Base-by-base conservation (phyloP, 176 grass and related monocot species). In the Ananas comosus region DNA sequence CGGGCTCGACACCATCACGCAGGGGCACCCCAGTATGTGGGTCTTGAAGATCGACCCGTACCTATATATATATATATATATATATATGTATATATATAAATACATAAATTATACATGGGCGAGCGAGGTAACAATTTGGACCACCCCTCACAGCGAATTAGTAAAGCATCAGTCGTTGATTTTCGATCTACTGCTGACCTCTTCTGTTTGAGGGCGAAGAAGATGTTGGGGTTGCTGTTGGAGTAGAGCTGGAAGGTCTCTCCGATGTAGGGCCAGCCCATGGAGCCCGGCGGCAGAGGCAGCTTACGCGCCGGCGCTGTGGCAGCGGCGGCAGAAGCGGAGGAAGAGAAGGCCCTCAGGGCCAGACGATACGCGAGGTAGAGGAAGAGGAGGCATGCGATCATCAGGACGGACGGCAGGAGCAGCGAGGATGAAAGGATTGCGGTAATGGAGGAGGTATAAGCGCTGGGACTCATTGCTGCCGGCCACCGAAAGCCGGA, bases 231-330 rank as follows among this genome's bases (percentile, higher is more conserved):
- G 76, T 92, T 87, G 53, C 78, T 83, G 63, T 83, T 80, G 13
- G 92, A 92, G 81, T 96, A 96, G 22, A 96, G 86, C 83, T 96
- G 92, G 64, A 87, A 89, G 50, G 92, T 96, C 79, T 96, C 92
- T 18, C 92, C 92, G 19, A 96, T 71, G 67, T 92, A 96, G 10
- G 92, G 92, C 88, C 83, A 92, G 16, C 92, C 92, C 92, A 96
- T 96, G 16, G 92, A 76, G 42, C 92, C 92, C 0, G 92, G 92
- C 5, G 92, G 92, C 68, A 96, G 86, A 52, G 81, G 72, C 51
- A 83, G 86, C 71, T 79, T 48, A 22, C 64, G 48, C 23, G 33
- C 5, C 33, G 33, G 4, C 33, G 33, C 33, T 5, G 29, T 3
- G 29, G 33, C 33, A 2, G 12, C 33, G 10, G 12, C 13, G 19